Percentiles rank a stretch among this genome's conserved stretches.
Evolutionary conservation across 345 rosid genomes (phyloP).

Genomic region (Triadica sebifera): DNA sequence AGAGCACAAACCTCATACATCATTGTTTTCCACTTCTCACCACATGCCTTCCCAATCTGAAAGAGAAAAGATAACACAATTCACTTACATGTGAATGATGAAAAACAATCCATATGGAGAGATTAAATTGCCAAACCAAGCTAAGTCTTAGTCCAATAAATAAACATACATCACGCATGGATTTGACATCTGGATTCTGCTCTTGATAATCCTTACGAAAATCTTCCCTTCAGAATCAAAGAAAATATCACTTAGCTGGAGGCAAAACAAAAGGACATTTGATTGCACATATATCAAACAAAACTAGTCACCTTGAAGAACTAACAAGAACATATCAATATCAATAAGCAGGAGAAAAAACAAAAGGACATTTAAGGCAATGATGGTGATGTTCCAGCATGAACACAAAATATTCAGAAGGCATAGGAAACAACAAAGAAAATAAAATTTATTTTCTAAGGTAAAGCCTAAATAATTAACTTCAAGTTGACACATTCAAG

Average conservation of each 20-base stretch:
- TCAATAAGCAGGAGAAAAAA: not conserved
- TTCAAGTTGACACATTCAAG: not conserved
- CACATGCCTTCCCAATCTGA: conserved; percentile 94
- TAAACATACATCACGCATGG: conserved; percentile 80
- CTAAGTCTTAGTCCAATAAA: not conserved
- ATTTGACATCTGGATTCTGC: conserved; percentile 82
- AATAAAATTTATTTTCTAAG: not conserved
- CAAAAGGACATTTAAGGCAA: not conserved
- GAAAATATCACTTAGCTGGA: conserved; percentile 8
- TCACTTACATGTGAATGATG: conserved; percentile 16
- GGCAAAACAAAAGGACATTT: not conserved
- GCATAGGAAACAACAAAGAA: not conserved
- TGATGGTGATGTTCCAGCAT: no score
- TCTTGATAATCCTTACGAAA: conserved; percentile 83
- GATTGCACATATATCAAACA: not conserved
- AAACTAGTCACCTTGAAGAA: not conserved
- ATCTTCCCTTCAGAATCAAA: conserved; percentile 59
- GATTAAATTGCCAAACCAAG: conserved; percentile 2
- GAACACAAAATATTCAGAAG: not conserved
- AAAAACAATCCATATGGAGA: not conserved
- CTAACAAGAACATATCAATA: not conserved
- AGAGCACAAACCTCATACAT: conserved; percentile 61
- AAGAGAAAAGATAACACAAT: conserved; percentile 8
- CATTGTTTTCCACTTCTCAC: conserved; percentile 95
- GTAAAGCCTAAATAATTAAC: not conserved